These are phyloP conservation scores for Colletotrichum australisinense DNA, from an alignment of 2,329 filamentous ascomycete species.

Conservation along the genomic window DNA sequence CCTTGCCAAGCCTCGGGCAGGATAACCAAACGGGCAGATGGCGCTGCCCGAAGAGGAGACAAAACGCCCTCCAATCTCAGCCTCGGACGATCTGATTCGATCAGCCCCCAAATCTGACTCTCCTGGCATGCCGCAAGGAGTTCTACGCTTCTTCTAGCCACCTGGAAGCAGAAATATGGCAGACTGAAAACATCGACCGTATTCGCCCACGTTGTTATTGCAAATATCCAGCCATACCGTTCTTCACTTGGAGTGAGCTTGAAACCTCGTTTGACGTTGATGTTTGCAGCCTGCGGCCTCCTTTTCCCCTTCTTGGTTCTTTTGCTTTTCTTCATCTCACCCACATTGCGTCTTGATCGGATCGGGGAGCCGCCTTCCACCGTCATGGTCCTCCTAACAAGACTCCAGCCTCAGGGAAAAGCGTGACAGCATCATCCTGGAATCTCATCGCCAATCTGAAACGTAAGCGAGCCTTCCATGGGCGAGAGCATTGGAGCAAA, in stretches of 20 bases:
- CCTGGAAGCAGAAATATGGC: slow-evolving; percentile 3
- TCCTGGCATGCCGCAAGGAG: slow-evolving; percentile 20
- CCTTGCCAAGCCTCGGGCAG: slow-evolving; percentile 14
- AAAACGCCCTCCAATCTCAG: slow-evolving; percentile 4
- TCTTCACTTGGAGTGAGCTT: not conserved
- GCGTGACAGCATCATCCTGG: slow-evolving; percentile 29
- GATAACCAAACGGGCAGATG: slow-evolving; percentile 15
- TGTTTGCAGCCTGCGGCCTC: not conserved
- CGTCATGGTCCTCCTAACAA: slow-evolving; percentile 9
- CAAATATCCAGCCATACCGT: not conserved
- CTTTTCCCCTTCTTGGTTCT: not conserved
- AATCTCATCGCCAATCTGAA: slow-evolving; percentile 30
- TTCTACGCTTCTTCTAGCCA: not conserved
- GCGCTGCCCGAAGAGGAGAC: slow-evolving; percentile 1
- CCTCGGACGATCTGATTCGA: slow-evolving; percentile 15
- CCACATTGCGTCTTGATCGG: not conserved
- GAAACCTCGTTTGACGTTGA: slow-evolving; percentile 13
- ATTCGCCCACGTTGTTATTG: not conserved
- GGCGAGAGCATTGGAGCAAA: slow-evolving; percentile 28
- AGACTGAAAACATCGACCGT: not conserved
- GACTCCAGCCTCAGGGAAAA: not conserved
- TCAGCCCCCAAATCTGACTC: not conserved
- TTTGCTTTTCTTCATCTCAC: slow-evolving; percentile 15
- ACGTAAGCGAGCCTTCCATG: slow-evolving; percentile 25
- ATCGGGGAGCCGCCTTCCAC: slow-evolving; percentile 22